Evolutionary conservation across 805 yeast genomes (phyloP).

Genomic region (Zygoascus ofunaensis): DNA sequence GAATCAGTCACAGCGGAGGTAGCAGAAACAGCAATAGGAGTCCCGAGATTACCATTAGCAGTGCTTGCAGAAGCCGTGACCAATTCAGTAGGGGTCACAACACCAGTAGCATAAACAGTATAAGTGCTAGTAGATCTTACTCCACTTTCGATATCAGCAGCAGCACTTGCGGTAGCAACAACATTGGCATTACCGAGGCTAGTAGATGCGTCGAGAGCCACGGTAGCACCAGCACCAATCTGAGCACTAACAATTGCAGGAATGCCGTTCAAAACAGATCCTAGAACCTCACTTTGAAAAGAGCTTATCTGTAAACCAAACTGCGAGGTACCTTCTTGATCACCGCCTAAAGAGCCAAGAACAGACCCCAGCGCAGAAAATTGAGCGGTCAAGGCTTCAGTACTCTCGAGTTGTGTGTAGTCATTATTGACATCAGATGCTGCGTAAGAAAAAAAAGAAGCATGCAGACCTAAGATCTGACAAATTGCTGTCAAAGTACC

Average conservation of each 20-base stretch:
- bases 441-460: too few relatives aligned
- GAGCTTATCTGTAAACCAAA: too few relatives aligned
- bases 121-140: slow-evolving; percentile 2
- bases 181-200: background rate
- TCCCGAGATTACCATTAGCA: background rate
- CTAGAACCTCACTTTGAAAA: background rate
- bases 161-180: background rate
- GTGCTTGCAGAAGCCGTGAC: background rate
- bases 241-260: background rate
- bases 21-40: background rate
- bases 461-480: too few relatives aligned
- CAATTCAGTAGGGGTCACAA: background rate
- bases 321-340: too few relatives aligned
- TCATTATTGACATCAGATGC: too few relatives aligned
- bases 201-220: too few relatives aligned
- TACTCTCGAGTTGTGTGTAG: too few relatives aligned
- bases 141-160: background rate
- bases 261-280: background rate
- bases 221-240: background rate
- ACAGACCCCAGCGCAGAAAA: background rate
- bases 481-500: background rate
- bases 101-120: slow-evolving; percentile 1
- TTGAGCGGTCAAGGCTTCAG: too few relatives aligned
- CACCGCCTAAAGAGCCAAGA: background rate
- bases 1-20: background rate